Evolutionary conservation across 2,329 filamentous ascomycete genomes (phyloP).

Genomic region (Exophiala viscosa): DNA sequence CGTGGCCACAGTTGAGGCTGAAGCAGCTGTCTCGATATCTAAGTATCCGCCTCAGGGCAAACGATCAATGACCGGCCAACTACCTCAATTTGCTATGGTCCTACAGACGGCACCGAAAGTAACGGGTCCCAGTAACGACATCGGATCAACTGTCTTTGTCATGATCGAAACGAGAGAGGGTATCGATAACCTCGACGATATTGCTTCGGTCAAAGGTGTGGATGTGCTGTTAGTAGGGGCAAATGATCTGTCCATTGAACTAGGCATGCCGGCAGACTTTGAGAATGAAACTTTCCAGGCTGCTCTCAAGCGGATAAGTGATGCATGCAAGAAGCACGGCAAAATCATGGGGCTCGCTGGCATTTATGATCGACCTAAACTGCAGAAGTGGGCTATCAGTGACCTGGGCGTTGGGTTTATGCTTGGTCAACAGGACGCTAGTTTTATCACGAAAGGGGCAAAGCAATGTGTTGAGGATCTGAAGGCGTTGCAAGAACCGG

Average conservation of each 20-base stretch:
- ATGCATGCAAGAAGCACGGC: constrained; percentile 4
- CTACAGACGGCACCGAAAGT: background rate
- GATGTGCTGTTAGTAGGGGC: constrained; percentile 18
- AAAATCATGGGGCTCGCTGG: constrained; percentile 12
- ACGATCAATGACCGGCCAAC: constrained; percentile 13
- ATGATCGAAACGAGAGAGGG: constrained; percentile 18
- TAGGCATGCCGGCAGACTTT: constrained; percentile 12
- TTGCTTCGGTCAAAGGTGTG: constrained; percentile 15
- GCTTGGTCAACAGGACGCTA: constrained; percentile 20
- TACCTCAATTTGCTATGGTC: constrained; percentile 13
- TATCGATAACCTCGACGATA: constrained; percentile 13
- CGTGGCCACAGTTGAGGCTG: constrained; percentile 5
- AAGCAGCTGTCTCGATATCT: constrained; percentile 2
- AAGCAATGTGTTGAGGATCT: constrained; percentile 4
- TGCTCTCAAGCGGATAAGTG: constrained; percentile 7
- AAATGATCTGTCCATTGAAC: constrained; percentile 16
- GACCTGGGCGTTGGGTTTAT: constrained; percentile 17
- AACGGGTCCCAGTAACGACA: background rate
- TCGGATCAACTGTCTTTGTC: constrained; percentile 15
- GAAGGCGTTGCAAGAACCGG: background rate
- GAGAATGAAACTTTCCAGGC: constrained; percentile 6
- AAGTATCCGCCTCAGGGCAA: constrained; percentile 15
- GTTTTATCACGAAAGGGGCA: constrained; percentile 18
- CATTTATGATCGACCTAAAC: constrained; percentile 6
- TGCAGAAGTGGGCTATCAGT: constrained; percentile 5